Evolutionary conservation across 2,329 filamentous ascomycete genomes (phyloP), one percentile per base, ranked within the genome.

Genomic region (Aspergillus calidoustus): DNA sequence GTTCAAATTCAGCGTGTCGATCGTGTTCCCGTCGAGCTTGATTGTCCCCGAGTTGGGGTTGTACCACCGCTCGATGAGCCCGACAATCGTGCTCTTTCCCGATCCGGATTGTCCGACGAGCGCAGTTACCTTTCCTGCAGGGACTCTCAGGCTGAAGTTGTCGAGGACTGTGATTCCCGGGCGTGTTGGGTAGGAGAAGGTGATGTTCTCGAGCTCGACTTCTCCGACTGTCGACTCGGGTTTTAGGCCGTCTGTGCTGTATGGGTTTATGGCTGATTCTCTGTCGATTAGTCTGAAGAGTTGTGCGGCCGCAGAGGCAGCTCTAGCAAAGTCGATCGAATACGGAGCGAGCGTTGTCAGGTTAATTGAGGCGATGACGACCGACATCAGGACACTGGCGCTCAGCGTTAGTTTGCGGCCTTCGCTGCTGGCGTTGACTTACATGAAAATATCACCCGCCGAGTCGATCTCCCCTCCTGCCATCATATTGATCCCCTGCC

Each of bases 251-350:
- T 84, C 81, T 1, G 89, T 84, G 3, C 85, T 86, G 7, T 87
- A 86, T 0, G 94, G 89, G 71, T 99, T 91, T 51, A 98, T 82
- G 0, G 94, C 93, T 0, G 95, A 97, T 2, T 81, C 71, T 54
- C 95, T 89, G 76, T 98, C 94, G 67, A 98, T 98, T 1, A 93
- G 97, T 73, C 88, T 91, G 81, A 90, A 97, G 65, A 99, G 97
- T 81, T 98, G 97, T 59, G 87, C 86, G 3, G 92, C 93, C 2
- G 95, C 94, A 30, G 92, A 91, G 4, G 95, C 80, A 46, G 89
- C 91, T 17, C 89, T 91, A 2, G 89, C 91, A 69, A 98, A 97
- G 34, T 94, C 91, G 74, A 96, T 92, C 2, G 89, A 78, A 70
- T 97, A 92, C 0, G 95, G 93, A 0, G 90, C 89, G 34, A 96